A percentile compares a stretch with the other conserved stretches of the same genome.
Evolutionary conservation across 306 rosid genomes (phyloP).

Genomic region (Senna siamea): DNA sequence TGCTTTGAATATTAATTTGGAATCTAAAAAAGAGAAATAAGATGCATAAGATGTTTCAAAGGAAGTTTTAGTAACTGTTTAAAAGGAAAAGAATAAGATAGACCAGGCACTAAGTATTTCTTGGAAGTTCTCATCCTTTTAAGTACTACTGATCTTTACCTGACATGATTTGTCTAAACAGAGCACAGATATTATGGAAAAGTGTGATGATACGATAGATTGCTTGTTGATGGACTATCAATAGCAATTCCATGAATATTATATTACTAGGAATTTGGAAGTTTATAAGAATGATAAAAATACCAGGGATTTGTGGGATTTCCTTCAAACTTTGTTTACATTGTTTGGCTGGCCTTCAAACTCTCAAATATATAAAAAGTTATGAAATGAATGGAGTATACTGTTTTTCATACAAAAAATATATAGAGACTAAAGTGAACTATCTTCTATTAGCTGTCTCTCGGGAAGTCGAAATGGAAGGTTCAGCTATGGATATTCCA

Average conservation of each 20-base stretch:
- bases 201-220: slow-evolving; percentile 6
- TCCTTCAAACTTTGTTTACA: slow-evolving; percentile 8
- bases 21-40: neutral
- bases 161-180: slow-evolving; percentile 9
- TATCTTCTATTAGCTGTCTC: slow-evolving; percentile 53
- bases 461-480: slow-evolving; percentile 64
- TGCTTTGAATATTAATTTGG: neutral
- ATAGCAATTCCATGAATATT: slow-evolving; percentile 7
- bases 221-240: slow-evolving; percentile 23
- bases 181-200: too few species aligned
- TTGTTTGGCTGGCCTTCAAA: slow-evolving; percentile 9
- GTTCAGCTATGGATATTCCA: slow-evolving; percentile 90
- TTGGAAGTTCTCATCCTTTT: slow-evolving; percentile 13
- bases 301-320: slow-evolving; percentile 15
- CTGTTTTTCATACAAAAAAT: neutral
- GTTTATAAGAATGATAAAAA: neutral
- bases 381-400: slow-evolving; percentile 23
- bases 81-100: slow-evolving; percentile 8
- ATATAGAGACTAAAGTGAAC: slow-evolving; percentile 1
- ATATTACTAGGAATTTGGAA: neutral
- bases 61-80: slow-evolving; percentile 9
- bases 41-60: neutral
- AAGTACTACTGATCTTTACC: slow-evolving; percentile 11
- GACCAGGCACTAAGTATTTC: neutral
- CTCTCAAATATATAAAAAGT: slow-evolving; percentile 28